phyloP scores from a whole-genome alignment of 257 asterid species.

The Penstemon davidsonii region DNA sequence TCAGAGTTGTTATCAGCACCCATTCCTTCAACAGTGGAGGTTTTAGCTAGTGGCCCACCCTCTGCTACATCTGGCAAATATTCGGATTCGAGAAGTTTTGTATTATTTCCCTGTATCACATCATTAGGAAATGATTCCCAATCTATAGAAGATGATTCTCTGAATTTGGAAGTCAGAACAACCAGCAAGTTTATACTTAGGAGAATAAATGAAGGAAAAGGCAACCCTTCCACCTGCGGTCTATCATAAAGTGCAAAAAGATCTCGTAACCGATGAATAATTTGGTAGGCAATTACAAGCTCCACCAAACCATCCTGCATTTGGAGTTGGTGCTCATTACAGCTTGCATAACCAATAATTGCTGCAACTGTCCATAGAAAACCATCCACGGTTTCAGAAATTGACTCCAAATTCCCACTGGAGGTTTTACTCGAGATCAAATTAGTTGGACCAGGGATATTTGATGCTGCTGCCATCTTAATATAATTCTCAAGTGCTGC shows the following conservation, averaged over 20 bases:
- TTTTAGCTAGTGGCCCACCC: constrained; percentile 46
- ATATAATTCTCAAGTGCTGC: constrained; percentile 91
- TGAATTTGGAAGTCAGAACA: constrained; percentile 80
- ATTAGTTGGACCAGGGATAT: constrained; percentile 57
- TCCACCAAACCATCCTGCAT: constrained; percentile 90
- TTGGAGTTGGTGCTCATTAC: constrained; percentile 63
- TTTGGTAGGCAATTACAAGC: constrained; percentile 87
- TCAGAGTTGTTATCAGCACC: constrained; percentile 35
- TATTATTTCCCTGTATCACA: constrained; percentile 31
- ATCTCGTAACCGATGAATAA: constrained; percentile 88
- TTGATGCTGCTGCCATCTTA: constrained; percentile 85
- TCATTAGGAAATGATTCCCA: constrained; percentile 63
- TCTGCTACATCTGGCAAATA: constrained; percentile 52
- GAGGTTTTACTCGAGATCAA: constrained; percentile 56
- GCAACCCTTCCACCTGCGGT: constrained; percentile 95
- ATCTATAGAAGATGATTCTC: constrained; percentile 62
- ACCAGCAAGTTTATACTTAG: constrained; percentile 76
- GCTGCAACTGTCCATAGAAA: constrained; percentile 79
- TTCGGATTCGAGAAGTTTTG: constrained; percentile 30
- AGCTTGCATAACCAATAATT: constrained; percentile 67
- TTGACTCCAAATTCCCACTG: constrained; percentile 56
- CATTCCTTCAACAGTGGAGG: constrained; percentile 29
- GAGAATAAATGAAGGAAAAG: constrained; percentile 91
- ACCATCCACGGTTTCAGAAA: constrained; percentile 80
- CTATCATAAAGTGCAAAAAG: constrained; percentile 97